phyloP scores from a whole-genome alignment of 148 eudicot species.

The Rhododendron vialii region DNA sequence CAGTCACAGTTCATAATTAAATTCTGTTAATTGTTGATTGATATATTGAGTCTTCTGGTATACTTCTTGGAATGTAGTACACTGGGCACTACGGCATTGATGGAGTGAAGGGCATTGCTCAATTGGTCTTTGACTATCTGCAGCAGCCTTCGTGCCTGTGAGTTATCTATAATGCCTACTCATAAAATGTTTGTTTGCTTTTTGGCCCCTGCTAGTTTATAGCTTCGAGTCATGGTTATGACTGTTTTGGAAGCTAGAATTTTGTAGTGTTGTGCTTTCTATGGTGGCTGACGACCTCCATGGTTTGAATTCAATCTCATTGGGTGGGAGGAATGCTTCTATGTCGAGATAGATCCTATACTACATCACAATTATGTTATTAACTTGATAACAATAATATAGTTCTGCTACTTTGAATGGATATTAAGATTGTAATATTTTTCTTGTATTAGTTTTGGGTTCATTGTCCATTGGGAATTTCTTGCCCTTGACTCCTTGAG shows the following conservation, averaged over 20 bases:
- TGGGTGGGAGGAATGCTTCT: not conserved
- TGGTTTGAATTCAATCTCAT: not conserved
- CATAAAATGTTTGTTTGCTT: not conserved
- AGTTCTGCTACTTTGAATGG: not conserved
- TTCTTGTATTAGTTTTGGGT: not conserved
- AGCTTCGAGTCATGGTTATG: not conserved
- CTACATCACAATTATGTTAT: not conserved
- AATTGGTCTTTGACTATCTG: constrained; percentile 53
- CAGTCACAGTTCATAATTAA: not conserved
- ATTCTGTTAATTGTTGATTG: not conserved
- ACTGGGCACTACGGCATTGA: constrained; percentile 34
- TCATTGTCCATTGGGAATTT: not conserved
- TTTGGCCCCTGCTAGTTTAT: not conserved
- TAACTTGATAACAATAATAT: not conserved
- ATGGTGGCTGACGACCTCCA: not conserved
- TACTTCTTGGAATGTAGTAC: constrained; percentile 21
- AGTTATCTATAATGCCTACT: constrained; percentile 22
- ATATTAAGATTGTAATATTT: not conserved
- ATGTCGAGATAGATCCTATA: not conserved
- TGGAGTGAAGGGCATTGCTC: constrained; percentile 53
- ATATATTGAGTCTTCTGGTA: not conserved
- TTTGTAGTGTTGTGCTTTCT: not conserved
- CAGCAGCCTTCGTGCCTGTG: constrained; percentile 57
- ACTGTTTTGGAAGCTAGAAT: not conserved
- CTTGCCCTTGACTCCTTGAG: not conserved